These are phyloP conservation scores for Trichosporon inkin DNA, from an alignment of 1,284 basidiomycete species.

Conservation along the genomic window DNA sequence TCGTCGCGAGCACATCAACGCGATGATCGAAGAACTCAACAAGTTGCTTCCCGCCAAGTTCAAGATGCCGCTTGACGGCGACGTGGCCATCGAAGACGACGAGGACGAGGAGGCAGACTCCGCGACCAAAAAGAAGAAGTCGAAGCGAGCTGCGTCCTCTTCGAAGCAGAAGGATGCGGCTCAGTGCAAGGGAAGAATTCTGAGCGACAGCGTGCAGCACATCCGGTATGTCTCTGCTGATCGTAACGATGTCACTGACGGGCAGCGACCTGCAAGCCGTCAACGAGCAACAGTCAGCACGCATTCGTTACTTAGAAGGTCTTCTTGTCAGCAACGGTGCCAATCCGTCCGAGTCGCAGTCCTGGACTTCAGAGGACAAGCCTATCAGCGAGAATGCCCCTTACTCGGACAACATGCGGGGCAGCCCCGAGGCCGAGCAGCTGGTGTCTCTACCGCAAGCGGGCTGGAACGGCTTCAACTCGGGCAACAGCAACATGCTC, in stretches of 20 bases:
- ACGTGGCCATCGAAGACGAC: slow-evolving; percentile 33
- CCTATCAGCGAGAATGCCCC: not conserved
- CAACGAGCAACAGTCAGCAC: slow-evolving; percentile 32
- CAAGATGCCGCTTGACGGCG: slow-evolving; percentile 30
- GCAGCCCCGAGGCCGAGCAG: slow-evolving; percentile 37
- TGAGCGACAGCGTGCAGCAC: slow-evolving; percentile 42
- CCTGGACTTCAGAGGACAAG: slow-evolving; percentile 6
- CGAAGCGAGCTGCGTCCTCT: slow-evolving; percentile 30
- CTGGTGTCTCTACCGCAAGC: slow-evolving; percentile 26
- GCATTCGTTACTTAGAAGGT: slow-evolving; percentile 40
- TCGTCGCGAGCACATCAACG: slow-evolving; percentile 47
- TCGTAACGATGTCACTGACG: not conserved
- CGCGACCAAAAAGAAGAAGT: slow-evolving; percentile 39
- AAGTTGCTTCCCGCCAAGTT: slow-evolving; percentile 35
- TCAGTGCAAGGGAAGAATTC: slow-evolving; percentile 45
- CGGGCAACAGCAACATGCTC: slow-evolving; percentile 20
- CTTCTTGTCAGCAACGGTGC: slow-evolving; percentile 23
- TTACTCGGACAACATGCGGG: slow-evolving; percentile 27
- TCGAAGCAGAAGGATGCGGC: slow-evolving; percentile 40
- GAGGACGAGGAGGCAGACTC: slow-evolving; percentile 37
- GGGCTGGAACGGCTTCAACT: slow-evolving; percentile 15
- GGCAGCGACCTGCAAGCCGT: slow-evolving; percentile 35
- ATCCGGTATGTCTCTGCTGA: slow-evolving; percentile 31
- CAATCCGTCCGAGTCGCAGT: slow-evolving; percentile 11
- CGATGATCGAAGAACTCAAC: slow-evolving; percentile 47